Evolutionary conservation across 371 early-diverging fungal genomes (phyloP).

Genomic region (Mortierella sp.): DNA sequence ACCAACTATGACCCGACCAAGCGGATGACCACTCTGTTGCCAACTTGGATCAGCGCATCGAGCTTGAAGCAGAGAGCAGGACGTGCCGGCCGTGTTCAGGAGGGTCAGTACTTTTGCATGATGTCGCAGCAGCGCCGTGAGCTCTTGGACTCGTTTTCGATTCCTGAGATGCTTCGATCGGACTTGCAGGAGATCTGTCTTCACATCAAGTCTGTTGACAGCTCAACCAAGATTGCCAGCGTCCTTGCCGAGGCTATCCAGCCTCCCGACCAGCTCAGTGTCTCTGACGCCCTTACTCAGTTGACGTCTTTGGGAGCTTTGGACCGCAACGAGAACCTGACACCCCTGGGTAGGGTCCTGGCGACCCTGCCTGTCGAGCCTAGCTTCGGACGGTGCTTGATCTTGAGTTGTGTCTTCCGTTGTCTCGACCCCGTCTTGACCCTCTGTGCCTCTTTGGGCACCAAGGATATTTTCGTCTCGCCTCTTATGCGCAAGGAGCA

Average conservation of each 20-base stretch:
- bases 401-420: conserved; percentile 68
- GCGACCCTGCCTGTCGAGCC: conserved; percentile 80
- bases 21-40: conserved; percentile 72
- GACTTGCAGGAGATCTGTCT: conserved; percentile 82
- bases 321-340: conserved; percentile 66
- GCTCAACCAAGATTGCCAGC: conserved; percentile 59
- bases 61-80: conserved; percentile 85
- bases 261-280: conserved; percentile 69
- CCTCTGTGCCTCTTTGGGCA: conserved; percentile 40
- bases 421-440: conserved; percentile 75
- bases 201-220: conserved; percentile 68
- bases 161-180: conserved; percentile 78
- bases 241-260: conserved; percentile 67
- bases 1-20: conserved; percentile 61
- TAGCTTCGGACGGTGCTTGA: conserved; percentile 76
- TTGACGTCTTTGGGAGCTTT: conserved; percentile 66
- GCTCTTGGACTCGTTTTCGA: conserved; percentile 57
- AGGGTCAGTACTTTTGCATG: conserved; percentile 76
- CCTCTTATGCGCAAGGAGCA: conserved; percentile 51
- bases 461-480: conserved; percentile 52
- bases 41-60: conserved; percentile 76
- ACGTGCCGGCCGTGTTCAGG: conserved; percentile 83
- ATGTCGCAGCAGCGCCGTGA: conserved; percentile 62
- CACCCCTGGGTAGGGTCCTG: conserved; percentile 77
- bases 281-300: conserved; percentile 61